Conservation (phyloP, 1,284 basidiomycete species). For the Lentinula novae-zelandiae region DNA sequence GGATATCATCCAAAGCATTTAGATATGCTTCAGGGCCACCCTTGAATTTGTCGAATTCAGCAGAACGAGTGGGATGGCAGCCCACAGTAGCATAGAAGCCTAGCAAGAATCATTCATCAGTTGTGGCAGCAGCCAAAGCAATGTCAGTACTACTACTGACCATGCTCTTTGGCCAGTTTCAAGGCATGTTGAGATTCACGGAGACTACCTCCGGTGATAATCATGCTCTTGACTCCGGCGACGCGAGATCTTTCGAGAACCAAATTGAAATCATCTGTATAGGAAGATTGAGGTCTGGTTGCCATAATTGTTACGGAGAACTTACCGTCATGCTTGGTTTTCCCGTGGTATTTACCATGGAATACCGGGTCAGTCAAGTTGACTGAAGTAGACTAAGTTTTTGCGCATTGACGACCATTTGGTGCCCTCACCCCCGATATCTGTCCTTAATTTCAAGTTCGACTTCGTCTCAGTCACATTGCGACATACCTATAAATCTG, state of each 20-base stretch:
- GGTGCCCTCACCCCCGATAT: constrained; percentile 4
- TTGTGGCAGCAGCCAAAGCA: neutral
- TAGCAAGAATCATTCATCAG: constrained; percentile 21
- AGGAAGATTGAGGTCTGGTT: neutral
- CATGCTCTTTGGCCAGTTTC: constrained; percentile 54
- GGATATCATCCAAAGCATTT: constrained; percentile 52
- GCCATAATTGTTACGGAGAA: neutral
- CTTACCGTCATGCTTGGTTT: constrained; percentile 50
- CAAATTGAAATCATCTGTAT: constrained; percentile 62
- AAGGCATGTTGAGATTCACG: constrained; percentile 64
- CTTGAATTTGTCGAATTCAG: constrained; percentile 64
- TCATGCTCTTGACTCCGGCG: constrained; percentile 74
- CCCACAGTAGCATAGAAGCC: constrained; percentile 79
- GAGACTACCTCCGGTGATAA: constrained; percentile 80
- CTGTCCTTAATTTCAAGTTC: neutral
- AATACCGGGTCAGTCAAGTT: constrained; percentile 65
- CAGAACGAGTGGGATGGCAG: constrained; percentile 84
- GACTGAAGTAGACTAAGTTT: constrained; percentile 29
- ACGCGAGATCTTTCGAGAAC: constrained; percentile 59
- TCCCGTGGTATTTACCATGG: constrained; percentile 50
- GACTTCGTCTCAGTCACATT: neutral
- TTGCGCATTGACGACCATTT: neutral
- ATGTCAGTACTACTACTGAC: constrained; percentile 29
- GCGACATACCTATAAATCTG: neutral
- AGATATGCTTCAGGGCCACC: constrained; percentile 68